Conservation (phyloP, 139 green algal species). For the Nannochloris sp. region DNA sequence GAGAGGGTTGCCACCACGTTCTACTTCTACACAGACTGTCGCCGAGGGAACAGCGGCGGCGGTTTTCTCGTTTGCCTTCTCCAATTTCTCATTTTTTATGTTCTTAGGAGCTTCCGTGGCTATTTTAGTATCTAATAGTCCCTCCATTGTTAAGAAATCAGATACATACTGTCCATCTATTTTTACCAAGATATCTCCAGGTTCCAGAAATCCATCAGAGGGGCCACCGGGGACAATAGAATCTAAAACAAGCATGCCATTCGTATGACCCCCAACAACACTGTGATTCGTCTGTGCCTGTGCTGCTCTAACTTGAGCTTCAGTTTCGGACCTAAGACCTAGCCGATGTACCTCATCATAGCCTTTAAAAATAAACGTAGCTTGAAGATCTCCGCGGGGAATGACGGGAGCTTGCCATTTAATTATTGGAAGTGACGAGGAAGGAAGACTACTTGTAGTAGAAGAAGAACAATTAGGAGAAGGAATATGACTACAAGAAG, state of each 20-base stretch:
- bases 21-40: constrained; percentile 16
- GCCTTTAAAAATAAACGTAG: constrained; percentile 82
- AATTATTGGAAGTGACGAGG: neutral
- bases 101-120: constrained; percentile 23
- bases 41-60: too few species aligned
- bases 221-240: constrained; percentile 64
- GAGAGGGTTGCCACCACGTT: constrained; percentile 24
- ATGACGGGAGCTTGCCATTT: constrained; percentile 22
- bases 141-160: constrained; percentile 76
- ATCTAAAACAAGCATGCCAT: constrained; percentile 88
- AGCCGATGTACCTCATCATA: constrained; percentile 85
- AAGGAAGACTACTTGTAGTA: too few species aligned
- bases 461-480: too few species aligned
- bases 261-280: constrained; percentile 16
- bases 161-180: constrained; percentile 37
- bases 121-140: constrained; percentile 63
- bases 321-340: constrained; percentile 65
- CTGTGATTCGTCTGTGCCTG: neutral
- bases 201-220: constrained; percentile 63
- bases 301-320: constrained; percentile 48
- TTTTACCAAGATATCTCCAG: constrained; percentile 78
- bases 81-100: constrained; percentile 55
- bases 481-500: too few species aligned
- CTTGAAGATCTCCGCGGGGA: constrained; percentile 62
- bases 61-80: constrained; percentile 28